These are phyloP conservation scores for Scalesia atractyloides DNA, from an alignment of 129 eudicot species.

Conservation along the genomic window DNA sequence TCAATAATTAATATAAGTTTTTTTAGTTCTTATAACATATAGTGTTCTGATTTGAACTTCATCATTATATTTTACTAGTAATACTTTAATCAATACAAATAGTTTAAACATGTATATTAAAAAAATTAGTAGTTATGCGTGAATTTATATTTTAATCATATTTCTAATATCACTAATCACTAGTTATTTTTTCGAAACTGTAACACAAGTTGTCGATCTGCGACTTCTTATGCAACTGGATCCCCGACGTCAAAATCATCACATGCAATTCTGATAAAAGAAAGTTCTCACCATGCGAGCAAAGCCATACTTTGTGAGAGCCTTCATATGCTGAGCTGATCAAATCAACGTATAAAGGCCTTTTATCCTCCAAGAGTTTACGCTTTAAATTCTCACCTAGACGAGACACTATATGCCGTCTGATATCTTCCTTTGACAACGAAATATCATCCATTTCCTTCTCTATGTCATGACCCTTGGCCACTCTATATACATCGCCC, in stretches of 20 bases:
- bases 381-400: neutral
- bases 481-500: neutral
- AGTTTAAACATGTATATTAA: neutral
- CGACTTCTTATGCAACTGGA: neutral
- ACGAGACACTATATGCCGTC: neutral
- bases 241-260: neutral
- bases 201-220: neutral
- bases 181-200: neutral
- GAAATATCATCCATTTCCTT: neutral
- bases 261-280: neutral
- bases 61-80: neutral
- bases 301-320: neutral
- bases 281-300: neutral
- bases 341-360: neutral
- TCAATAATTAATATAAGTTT: too few species aligned
- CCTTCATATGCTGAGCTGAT: neutral
- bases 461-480: neutral
- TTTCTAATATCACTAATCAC: neutral
- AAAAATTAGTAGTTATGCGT: too few species aligned
- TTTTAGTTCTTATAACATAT: too few species aligned
- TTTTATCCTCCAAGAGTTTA: neutral
- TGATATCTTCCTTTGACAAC: neutral
- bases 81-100: neutral
- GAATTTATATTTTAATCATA: neutral
- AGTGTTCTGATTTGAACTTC: too few species aligned